Percentiles rank a stretch among this genome's conserved stretches.
Evolutionary conservation across 352 stramenopile species (phyloP).

Genomic region (Blastocystis sp.): DNA sequence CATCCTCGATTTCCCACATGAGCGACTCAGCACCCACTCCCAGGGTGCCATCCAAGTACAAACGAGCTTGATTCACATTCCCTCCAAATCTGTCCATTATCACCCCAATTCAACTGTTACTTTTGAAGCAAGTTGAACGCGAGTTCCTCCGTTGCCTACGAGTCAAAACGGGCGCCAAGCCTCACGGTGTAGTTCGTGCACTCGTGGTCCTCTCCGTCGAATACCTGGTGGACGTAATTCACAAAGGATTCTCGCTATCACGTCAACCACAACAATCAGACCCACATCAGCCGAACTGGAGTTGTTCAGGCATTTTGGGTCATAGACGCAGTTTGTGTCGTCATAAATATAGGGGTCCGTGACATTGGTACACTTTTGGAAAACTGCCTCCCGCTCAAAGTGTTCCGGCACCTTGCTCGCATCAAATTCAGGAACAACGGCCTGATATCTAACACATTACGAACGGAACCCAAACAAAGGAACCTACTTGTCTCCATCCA

Average conservation of each 20-base stretch:
- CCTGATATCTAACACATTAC: slow-evolving; percentile 23
- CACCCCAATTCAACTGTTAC: not conserved
- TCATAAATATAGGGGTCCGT: not conserved
- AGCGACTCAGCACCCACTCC: not conserved
- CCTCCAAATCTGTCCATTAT: not conserved
- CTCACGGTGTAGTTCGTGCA: not conserved
- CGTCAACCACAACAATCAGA: not conserved
- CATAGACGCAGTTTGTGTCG: not conserved
- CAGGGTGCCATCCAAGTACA: slow-evolving; percentile 23
- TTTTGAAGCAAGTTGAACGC: slow-evolving; percentile 11
- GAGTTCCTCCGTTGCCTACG: slow-evolving; percentile 19
- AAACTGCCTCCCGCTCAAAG: not conserved
- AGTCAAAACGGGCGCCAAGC: not conserved
- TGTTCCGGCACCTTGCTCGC: not conserved
- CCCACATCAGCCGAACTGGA: not conserved
- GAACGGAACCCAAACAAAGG: not conserved
- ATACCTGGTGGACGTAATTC: not conserved
- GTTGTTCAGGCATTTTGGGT: not conserved
- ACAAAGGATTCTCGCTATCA: slow-evolving; percentile 13
- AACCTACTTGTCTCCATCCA: not conserved
- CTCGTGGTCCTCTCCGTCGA: not conserved
- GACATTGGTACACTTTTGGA: not conserved
- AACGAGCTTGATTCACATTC: not conserved
- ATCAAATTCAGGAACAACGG: slow-evolving; percentile 7
- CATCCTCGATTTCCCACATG: not conserved